Conservation (phyloP, 2,329 filamentous ascomycete genomes). For the Fusarium sp. region DNA sequence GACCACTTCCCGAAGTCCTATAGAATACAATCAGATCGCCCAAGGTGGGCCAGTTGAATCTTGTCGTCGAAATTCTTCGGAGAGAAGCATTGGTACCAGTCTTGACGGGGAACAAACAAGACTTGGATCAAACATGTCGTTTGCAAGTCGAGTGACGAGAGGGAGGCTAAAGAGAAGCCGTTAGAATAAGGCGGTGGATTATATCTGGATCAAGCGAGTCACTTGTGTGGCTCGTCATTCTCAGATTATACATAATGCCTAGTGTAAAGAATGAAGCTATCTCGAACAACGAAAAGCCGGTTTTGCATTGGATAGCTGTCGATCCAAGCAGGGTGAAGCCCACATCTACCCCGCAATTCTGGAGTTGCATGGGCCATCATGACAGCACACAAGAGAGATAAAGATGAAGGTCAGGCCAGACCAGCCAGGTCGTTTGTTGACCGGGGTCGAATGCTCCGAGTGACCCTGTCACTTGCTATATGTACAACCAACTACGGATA, state of each 20-base stretch:
- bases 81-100: background rate
- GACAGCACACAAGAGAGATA: slow-evolving; percentile 21
- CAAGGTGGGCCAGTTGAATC: background rate
- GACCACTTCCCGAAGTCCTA: background rate
- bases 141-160: slow-evolving; percentile 32
- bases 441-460: slow-evolving; percentile 7
- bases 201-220: background rate
- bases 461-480: background rate
- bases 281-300: slow-evolving; percentile 5
- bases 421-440: background rate
- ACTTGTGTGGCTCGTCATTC: background rate
- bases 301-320: background rate
- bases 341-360: slow-evolving; percentile 37
- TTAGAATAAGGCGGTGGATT: background rate
- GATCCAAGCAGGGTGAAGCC: slow-evolving; percentile 13
- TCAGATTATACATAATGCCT: background rate
- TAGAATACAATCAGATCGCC: slow-evolving; percentile 1
- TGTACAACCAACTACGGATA: background rate
- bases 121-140: slow-evolving; percentile 15
- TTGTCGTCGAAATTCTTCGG: background rate
- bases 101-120: background rate
- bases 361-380: slow-evolving; percentile 26
- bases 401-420: background rate
- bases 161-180: background rate
- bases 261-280: slow-evolving; percentile 27